Conservation (phyloP, 2,329 filamentous ascomycete genomes). For the Alternaria alternata region DNA sequence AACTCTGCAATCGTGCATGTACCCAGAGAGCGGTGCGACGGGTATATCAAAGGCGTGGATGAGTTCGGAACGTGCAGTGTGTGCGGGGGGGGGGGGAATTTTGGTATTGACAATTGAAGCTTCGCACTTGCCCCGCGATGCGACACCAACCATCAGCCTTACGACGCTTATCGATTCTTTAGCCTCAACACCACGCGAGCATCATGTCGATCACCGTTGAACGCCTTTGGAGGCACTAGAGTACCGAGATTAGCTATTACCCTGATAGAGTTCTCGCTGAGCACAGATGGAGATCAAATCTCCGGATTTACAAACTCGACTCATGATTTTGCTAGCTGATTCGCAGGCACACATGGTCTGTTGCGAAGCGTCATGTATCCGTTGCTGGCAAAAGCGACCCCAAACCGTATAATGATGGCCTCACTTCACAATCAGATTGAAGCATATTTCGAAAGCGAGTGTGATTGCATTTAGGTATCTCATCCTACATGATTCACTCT, state of each 20-base stretch:
- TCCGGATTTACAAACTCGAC: slow-evolving; percentile 7
- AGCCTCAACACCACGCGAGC: slow-evolving; percentile 23
- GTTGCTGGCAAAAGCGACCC: not conserved
- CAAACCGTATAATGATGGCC: not conserved
- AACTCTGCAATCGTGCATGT: not conserved
- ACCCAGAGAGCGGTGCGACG: not conserved
- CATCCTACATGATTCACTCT: slow-evolving; percentile 42
- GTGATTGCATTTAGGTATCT: slow-evolving; percentile 48
- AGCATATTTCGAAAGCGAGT: slow-evolving; percentile 37
- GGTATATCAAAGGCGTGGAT: not conserved
- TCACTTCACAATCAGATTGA: not conserved
- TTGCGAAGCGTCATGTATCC: not conserved
- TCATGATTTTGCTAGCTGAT: not conserved
- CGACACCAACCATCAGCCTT: slow-evolving; percentile 16
- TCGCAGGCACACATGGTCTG: not conserved
- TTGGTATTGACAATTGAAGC: slow-evolving; percentile 7
- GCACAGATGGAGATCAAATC: slow-evolving; percentile 11
- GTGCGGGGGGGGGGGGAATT: not conserved
- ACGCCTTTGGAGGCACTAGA: not conserved
- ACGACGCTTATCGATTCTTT: slow-evolving; percentile 25
- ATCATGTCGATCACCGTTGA: slow-evolving; percentile 21
- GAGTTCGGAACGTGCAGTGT: not conserved
- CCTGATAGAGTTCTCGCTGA: not conserved
- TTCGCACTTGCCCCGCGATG: slow-evolving; percentile 21
- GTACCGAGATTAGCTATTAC: slow-evolving; percentile 4